A percentile compares a stretch with the other conserved stretches of the same genome.
Evolutionary conservation across 1,139 yeast genomes (phyloP).

Genomic region (Meyerozyma sp.): DNA sequence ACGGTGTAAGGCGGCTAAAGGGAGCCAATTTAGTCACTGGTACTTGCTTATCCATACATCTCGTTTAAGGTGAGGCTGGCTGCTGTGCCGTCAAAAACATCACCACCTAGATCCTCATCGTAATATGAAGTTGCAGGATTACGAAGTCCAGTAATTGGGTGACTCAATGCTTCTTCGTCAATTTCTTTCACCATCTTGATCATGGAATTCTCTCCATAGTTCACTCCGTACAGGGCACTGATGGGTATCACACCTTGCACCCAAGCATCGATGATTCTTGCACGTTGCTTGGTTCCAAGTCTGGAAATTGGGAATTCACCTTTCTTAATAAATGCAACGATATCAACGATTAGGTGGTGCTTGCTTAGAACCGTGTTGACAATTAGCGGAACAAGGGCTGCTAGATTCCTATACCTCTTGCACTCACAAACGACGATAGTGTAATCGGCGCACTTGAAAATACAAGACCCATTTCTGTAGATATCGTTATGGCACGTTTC

Average conservation of each 20-base stretch:
- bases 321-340: slow-evolving; percentile 71
- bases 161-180: slow-evolving; percentile 36
- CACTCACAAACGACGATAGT: slow-evolving; percentile 78
- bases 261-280: slow-evolving; percentile 57
- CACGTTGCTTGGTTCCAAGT: slow-evolving; percentile 72
- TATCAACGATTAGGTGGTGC: slow-evolving; percentile 82
- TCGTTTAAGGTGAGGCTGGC: slow-evolving; percentile 25
- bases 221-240: slow-evolving; percentile 44
- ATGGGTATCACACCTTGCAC: slow-evolving; percentile 45
- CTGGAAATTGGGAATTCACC: slow-evolving; percentile 66
- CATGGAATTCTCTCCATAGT: slow-evolving; percentile 63
- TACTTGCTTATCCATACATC: not conserved
- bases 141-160: slow-evolving; percentile 38
- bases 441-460: slow-evolving; percentile 80
- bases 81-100: slow-evolving; percentile 26
- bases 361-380: slow-evolving; percentile 73
- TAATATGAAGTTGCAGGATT: slow-evolving; percentile 43
- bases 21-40: not conserved
- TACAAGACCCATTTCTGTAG: slow-evolving; percentile 54
- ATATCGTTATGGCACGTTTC: slow-evolving; percentile 62
- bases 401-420: slow-evolving; percentile 43
- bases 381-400: slow-evolving; percentile 78
- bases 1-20: not conserved
- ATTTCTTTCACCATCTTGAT: slow-evolving; percentile 49
- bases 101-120: slow-evolving; percentile 25